Evolutionary conservation across 169 alveolate species (phyloP), one percentile per base, ranked within the genome.

Genomic region (Toxoplasma gondii): DNA sequence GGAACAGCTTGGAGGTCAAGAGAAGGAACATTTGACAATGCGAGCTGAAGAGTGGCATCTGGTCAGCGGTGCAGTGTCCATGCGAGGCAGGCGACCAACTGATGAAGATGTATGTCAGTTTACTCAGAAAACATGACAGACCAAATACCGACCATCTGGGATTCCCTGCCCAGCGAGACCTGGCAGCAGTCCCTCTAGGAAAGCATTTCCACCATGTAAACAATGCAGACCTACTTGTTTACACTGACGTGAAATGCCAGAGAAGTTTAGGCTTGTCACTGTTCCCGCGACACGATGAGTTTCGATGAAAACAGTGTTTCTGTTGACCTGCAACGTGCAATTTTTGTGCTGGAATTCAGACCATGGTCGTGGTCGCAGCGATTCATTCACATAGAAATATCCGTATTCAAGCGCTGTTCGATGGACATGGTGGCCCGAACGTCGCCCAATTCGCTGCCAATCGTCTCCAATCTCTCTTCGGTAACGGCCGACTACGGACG

Each of bases 361-460:
- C 78, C 1, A 1, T 64, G 36, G 34, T 64, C 34, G 78, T 64
- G 36, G 36, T 19, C 27, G n/a, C n/a, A 0, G 78, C 36, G 12
- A 64, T 64, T 31, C n/a, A 19, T 29, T 64, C 78, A 19, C 78
- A 64, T 24, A 7, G 0, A 29, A 64, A 64, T 31, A 9, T 24
- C 34, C 78, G 78, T 29, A 67, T 88, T 2, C 41, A 69, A 45
- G 93, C 87, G 29, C 80, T 88, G 16, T 88, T 88, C 49, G 93
- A 88, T 41, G 93, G 93, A 17, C 93, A 88, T 29, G 93, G 93
- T 2, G 93, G 93, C 29, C 70, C 64, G 38, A 43, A 64, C 41
- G 93, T 88, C 34, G 58, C 93, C 88, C 86, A 29, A 2, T 64
- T 19, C 78, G 36, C 34, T 29, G 78, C 78, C 12, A 24, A 19